Conservation (phyloP, 2,329 filamentous ascomycete genomes). For the Microascus cirrosus region DNA sequence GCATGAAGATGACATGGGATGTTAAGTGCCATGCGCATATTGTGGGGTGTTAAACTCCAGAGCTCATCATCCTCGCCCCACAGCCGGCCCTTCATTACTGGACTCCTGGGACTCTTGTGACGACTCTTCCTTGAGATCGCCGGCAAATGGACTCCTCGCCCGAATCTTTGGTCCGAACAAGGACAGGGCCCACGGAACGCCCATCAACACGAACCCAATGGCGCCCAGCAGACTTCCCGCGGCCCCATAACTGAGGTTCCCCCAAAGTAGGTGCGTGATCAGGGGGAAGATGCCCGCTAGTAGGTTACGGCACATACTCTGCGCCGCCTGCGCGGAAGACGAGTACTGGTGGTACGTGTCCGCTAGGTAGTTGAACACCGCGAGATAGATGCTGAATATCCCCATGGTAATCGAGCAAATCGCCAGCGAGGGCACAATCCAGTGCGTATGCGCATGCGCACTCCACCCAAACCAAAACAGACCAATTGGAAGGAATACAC, state of each 20-base stretch:
- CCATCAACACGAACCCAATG: slow-evolving; percentile 43
- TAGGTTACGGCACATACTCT: slow-evolving; percentile 56
- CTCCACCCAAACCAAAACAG: slow-evolving; percentile 64
- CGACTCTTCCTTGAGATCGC: slow-evolving; percentile 1
- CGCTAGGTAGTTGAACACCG: slow-evolving; percentile 59
- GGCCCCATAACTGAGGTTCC: slow-evolving; percentile 42
- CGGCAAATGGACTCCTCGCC: slow-evolving; percentile 50
- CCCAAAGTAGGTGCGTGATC: slow-evolving; percentile 50
- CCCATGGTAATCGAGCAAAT: slow-evolving; percentile 53
- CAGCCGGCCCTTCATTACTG: neutral
- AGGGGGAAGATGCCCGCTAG: slow-evolving; percentile 54
- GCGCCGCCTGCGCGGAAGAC: slow-evolving; percentile 54
- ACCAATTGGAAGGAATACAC: slow-evolving; percentile 50
- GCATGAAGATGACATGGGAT: too few relatives aligned
- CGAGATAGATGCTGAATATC: slow-evolving; percentile 58
- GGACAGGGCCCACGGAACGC: slow-evolving; percentile 56
- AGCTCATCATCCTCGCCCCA: neutral
- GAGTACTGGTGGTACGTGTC: slow-evolving; percentile 58
- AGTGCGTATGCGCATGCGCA: slow-evolving; percentile 36
- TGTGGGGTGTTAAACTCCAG: too few relatives aligned
- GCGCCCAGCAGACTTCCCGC: slow-evolving; percentile 56
- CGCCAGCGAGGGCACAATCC: slow-evolving; percentile 53
- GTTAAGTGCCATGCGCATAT: too few relatives aligned
- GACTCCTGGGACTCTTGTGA: neutral
- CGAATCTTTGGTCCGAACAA: slow-evolving; percentile 54